Evolutionary conservation across 176 grass and related monocot genomes (phyloP), one percentile per base, ranked within the genome.

Genomic region (Secale cereale): DNA sequence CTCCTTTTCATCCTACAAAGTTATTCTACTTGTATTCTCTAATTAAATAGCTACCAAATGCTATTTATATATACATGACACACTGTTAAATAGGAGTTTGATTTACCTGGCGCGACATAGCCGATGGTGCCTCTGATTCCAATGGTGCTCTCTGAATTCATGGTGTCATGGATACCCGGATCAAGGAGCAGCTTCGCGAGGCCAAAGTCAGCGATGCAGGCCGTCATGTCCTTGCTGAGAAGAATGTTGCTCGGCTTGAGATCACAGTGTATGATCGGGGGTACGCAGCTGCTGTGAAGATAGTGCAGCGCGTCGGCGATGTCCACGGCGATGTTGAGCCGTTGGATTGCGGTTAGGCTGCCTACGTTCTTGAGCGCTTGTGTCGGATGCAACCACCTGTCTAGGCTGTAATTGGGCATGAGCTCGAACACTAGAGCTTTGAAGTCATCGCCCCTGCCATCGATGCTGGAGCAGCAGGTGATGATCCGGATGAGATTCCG

Each of bases 191-290:
- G 67, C 67, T 23, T 70, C 0, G 20, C 67, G 4, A 70, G 68
- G 20, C 68, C 1, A n/a, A 70, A 70, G 68, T 70, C 68, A 14
- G 35, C 81, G 27, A 92, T 43, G 31, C 62, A 68, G 17, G 91
- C 87, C 2, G 57, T 73, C 87, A 92, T 84, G 77, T 87, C 87
- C 5, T 73, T 43, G 5, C 28, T 54, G 4, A 92, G 77, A 35
- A 92, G 91, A 82, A 92, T 7, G 10, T 91, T 91, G 82, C 82
- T 65, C 0, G 89, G 64, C 76, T 91, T 91, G 46, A 91, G 48
- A 56, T 92, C 85, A 10, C 85, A 92, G 56, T 92, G 91, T 26
- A 93, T 19, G 60, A 93, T 79, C 1, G 81, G 77, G 0, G 64
- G 50, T 0, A 4, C 13, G 8, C 73, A 79, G 32, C 28, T 81